A percentile compares a stretch with the other conserved stretches of the same genome.
phyloP scores from a whole-genome alignment of 2,329 filamentous ascomycete genomes.

The Aureobasidium sp. region DNA sequence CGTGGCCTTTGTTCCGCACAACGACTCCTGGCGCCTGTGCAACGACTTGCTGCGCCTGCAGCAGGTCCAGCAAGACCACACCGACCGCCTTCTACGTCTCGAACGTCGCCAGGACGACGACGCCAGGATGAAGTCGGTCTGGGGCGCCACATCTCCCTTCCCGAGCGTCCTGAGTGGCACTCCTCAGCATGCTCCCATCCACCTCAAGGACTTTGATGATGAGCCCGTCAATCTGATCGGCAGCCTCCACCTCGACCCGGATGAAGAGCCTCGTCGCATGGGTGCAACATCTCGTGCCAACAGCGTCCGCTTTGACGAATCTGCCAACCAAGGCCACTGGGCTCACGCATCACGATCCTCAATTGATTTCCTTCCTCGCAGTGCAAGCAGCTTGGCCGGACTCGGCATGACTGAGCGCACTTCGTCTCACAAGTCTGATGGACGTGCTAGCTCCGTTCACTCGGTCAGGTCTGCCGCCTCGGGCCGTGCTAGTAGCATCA shows the following conservation, averaged over 20 bases:
- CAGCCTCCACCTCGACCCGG: slow-evolving; percentile 74
- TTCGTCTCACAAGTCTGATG: slow-evolving; percentile 91
- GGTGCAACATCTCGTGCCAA: slow-evolving; percentile 88
- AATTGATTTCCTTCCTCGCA: slow-evolving; percentile 68
- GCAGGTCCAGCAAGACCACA: slow-evolving; percentile 52
- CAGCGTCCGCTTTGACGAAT: slow-evolving; percentile 95
- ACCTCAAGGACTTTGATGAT: slow-evolving; percentile 87
- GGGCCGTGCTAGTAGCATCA: slow-evolving; percentile 79
- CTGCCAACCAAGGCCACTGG: slow-evolving; percentile 85
- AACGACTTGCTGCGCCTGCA: slow-evolving; percentile 55
- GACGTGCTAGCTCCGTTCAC: slow-evolving; percentile 78
- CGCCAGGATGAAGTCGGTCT: slow-evolving; percentile 69
- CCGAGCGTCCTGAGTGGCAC: slow-evolving; percentile 76
- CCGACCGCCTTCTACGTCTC: slow-evolving; percentile 52
- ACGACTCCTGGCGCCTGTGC: slow-evolving; percentile 54
- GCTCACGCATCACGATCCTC: slow-evolving; percentile 74
- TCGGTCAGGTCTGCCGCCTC: slow-evolving; percentile 71
- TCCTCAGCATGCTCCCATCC: slow-evolving; percentile 71
- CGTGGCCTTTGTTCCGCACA: slow-evolving; percentile 48
- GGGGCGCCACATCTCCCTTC: slow-evolving; percentile 78
- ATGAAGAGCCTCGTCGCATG: slow-evolving; percentile 76
- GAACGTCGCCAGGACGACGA: slow-evolving; percentile 57
- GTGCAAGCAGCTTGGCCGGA: slow-evolving; percentile 66
- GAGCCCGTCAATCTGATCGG: slow-evolving; percentile 72
- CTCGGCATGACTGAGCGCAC: slow-evolving; percentile 82